These are phyloP conservation scores for Serendipita indica DNA, from an alignment of 768 basidiomycete genomes.

Conservation along the genomic window DNA sequence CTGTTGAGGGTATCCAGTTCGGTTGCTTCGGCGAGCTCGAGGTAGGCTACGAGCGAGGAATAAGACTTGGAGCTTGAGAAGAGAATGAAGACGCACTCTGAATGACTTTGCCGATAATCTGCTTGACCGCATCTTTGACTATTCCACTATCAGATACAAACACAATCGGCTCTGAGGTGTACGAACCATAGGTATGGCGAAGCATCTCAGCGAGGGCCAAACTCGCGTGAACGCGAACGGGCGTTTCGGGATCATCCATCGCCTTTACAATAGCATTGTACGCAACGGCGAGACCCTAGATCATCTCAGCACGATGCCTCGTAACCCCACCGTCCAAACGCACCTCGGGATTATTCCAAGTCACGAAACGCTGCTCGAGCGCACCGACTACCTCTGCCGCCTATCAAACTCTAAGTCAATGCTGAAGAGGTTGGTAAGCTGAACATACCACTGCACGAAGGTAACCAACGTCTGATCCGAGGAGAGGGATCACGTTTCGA, in stretches of 20 bases:
- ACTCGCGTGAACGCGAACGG: conserved; percentile 72
- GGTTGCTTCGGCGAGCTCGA: conserved; percentile 82
- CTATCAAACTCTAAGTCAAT: conserved; percentile 19
- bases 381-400: conserved; percentile 71
- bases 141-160: conserved; percentile 5
- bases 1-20: conserved; percentile 73
- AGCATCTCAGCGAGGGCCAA: conserved; percentile 70
- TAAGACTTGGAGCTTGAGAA: neutral
- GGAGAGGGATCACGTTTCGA: conserved; percentile 60
- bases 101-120: conserved; percentile 74
- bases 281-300: conserved; percentile 17
- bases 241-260: conserved; percentile 64
- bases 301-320: neutral
- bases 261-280: conserved; percentile 51
- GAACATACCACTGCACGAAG: conserved; percentile 57
- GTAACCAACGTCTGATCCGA: conserved; percentile 49
- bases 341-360: conserved; percentile 53
- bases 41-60: conserved; percentile 37
- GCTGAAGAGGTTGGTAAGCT: conserved; percentile 14
- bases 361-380: conserved; percentile 51
- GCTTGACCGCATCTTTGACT: conserved; percentile 57
- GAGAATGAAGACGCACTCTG: conserved; percentile 39
- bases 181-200: conserved; percentile 21
- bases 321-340: neutral
- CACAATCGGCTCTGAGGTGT: neutral